A percentile compares a stretch with the other conserved stretches of the same genome.
phyloP scores from a whole-genome alignment of 2,329 filamentous ascomycete species.

The Xylaria hypoxylon region DNA sequence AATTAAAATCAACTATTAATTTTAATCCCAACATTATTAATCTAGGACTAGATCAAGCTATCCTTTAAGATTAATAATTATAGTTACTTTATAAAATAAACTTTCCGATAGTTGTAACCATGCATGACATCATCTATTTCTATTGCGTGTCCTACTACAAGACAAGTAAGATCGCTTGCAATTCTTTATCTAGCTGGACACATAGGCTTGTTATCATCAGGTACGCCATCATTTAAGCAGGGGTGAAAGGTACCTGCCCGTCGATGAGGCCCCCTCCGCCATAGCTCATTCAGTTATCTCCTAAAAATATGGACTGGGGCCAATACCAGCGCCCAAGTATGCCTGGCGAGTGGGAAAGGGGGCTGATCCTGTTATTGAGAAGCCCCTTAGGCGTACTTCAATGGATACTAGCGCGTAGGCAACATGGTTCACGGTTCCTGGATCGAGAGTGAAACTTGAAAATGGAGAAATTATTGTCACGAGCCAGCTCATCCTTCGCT shows the following conservation, averaged over 20 bases:
- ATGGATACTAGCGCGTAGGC: constrained; percentile 13
- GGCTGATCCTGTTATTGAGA: neutral
- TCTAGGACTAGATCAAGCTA: neutral
- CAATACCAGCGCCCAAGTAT: neutral
- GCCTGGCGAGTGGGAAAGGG: neutral
- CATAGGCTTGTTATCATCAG: constrained; percentile 1
- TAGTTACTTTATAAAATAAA: constrained; percentile 9
- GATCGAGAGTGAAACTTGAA: neutral
- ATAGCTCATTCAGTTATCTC: neutral
- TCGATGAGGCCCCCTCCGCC: neutral
- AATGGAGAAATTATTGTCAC: neutral
- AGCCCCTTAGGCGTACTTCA: constrained; percentile 3
- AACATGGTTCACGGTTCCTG: neutral
- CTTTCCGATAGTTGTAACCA: constrained; percentile 1
- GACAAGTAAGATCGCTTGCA: constrained; percentile 2
- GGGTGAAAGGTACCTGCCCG: neutral
- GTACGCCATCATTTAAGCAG: neutral
- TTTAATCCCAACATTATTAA: constrained; percentile 9
- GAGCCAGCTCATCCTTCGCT: constrained; percentile 9
- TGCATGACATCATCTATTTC: neutral
- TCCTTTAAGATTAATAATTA: constrained; percentile 11
- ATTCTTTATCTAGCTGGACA: neutral
- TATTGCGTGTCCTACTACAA: neutral
- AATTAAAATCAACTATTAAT: constrained; percentile 9
- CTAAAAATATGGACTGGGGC: neutral